Conservation (phyloP, 2,329 filamentous ascomycete genomes). For the Fusarium sp. region DNA sequence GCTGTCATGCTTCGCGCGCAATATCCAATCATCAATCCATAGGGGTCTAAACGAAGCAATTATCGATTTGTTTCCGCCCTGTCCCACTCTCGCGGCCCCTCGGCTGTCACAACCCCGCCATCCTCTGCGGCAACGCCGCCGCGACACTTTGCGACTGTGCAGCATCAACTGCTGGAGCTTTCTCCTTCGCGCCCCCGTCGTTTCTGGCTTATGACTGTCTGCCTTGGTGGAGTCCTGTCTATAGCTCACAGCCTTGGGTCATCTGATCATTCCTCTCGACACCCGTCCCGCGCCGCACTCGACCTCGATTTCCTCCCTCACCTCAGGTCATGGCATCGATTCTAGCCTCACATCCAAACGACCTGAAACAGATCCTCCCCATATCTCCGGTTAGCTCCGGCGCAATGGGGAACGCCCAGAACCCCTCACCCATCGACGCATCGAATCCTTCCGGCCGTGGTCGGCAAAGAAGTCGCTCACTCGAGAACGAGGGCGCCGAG, state of each 20-base stretch:
- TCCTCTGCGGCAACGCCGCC: constrained; percentile 24
- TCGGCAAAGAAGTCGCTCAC: constrained; percentile 57
- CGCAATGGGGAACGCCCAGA: constrained; percentile 58
- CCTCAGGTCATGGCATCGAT: constrained; percentile 45
- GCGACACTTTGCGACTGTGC: constrained; percentile 24
- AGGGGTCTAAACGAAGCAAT: constrained; percentile 39
- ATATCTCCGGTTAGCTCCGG: constrained; percentile 54
- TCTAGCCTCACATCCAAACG: constrained; percentile 40
- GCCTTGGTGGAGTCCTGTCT: constrained; percentile 18
- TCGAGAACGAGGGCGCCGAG: constrained; percentile 56
- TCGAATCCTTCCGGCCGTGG: constrained; percentile 51
- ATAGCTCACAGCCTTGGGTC: neutral
- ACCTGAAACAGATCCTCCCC: constrained; percentile 51
- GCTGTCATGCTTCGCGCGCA: constrained; percentile 40
- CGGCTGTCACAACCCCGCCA: constrained; percentile 39
- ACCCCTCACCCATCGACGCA: constrained; percentile 49
- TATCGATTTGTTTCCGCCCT: constrained; percentile 34
- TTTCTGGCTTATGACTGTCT: constrained; percentile 23
- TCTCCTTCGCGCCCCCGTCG: constrained; percentile 16
- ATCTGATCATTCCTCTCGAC: neutral
- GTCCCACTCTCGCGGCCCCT: constrained; percentile 39
- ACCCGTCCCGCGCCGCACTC: neutral
- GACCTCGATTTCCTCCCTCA: constrained; percentile 3
- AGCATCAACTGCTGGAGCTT: constrained; percentile 20
- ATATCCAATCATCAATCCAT: constrained; percentile 33